These are phyloP conservation scores for Saccharomycopsis capsularis DNA, from an alignment of 805 yeast species.

Conservation along the genomic window DNA sequence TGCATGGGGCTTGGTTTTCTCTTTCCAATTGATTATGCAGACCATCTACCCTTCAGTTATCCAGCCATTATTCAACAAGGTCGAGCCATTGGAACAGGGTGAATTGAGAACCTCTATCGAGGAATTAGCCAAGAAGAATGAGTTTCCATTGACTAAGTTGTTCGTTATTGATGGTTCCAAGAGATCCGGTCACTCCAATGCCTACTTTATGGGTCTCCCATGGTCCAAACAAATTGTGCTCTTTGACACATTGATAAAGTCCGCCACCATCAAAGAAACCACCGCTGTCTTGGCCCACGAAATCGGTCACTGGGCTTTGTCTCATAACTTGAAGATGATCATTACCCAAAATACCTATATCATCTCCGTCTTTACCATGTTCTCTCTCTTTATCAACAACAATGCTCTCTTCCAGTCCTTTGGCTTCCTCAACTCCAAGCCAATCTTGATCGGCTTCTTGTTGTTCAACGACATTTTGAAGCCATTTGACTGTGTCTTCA, in stretches of 20 bases:
- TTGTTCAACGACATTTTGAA: conserved; percentile 71
- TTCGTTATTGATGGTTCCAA: conserved; percentile 95
- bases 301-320: conserved; percentile 94
- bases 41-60: conserved; percentile 78
- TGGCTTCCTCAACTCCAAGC: conserved; percentile 63
- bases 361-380: conserved; percentile 59
- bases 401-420: conserved; percentile 68
- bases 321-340: conserved; percentile 78
- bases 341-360: conserved; percentile 57
- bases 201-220: conserved; percentile 92
- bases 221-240: conserved; percentile 95
- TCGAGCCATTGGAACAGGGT: conserved; percentile 85
- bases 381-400: conserved; percentile 77
- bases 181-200: conserved; percentile 94
- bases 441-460: conserved; percentile 74
- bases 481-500: conserved; percentile 66
- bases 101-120: conserved; percentile 79
- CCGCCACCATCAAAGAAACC: conserved; percentile 69
- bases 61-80: conserved; percentile 88
- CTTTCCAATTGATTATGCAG: conserved; percentile 65
- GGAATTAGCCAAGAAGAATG: conserved; percentile 61
- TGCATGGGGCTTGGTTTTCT: conserved; percentile 62
- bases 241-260: conserved; percentile 82
- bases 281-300: conserved; percentile 98
- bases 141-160: conserved; percentile 80